Percentiles rank a stretch among this genome's conserved stretches.
phyloP scores from a whole-genome alignment of 2,329 filamentous ascomycete species.

The Cordyceps cateniannulata region DNA sequence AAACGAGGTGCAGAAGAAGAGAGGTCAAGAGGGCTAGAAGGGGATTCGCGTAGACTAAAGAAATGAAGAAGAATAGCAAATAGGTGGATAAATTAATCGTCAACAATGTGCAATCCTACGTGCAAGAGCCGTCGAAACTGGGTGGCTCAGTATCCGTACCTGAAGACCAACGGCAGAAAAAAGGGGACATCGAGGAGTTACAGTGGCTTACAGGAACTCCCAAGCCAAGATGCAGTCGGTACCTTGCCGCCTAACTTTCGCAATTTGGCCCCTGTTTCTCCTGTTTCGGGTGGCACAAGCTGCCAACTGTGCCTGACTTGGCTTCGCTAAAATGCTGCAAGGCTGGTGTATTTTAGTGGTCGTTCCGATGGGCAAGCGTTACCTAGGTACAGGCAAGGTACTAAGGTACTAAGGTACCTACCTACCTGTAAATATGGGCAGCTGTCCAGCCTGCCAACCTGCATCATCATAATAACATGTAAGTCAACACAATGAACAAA shows the following conservation, averaged over 20 bases:
- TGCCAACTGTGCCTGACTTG: too few species aligned
- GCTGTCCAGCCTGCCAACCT: too few species aligned
- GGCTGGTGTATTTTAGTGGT: neutral
- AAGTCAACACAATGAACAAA: too few species aligned
- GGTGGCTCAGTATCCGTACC: neutral
- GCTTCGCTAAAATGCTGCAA: neutral
- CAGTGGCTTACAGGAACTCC: neutral
- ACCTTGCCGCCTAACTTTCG: neutral
- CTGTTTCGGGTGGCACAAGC: constrained; percentile 1
- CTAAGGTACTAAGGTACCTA: too few species aligned
- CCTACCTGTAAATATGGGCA: too few species aligned
- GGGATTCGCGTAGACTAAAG: neutral
- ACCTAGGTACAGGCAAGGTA: too few species aligned
- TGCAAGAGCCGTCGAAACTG: neutral
- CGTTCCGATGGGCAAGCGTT: too few species aligned
- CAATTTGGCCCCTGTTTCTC: neutral
- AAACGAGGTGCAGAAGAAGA: too few species aligned
- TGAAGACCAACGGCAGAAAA: neutral
- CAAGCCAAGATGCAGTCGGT: neutral
- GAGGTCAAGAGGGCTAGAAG: too few species aligned
- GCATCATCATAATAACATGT: too few species aligned
- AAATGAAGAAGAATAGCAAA: neutral
- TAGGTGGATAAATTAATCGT: neutral
- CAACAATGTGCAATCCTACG: neutral
- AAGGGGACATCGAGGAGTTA: neutral